A percentile compares a stretch with the other conserved stretches of the same genome.
Evolutionary conservation across 2,329 filamentous ascomycete genomes (phyloP).

Genomic region (Nemania sp.): DNA sequence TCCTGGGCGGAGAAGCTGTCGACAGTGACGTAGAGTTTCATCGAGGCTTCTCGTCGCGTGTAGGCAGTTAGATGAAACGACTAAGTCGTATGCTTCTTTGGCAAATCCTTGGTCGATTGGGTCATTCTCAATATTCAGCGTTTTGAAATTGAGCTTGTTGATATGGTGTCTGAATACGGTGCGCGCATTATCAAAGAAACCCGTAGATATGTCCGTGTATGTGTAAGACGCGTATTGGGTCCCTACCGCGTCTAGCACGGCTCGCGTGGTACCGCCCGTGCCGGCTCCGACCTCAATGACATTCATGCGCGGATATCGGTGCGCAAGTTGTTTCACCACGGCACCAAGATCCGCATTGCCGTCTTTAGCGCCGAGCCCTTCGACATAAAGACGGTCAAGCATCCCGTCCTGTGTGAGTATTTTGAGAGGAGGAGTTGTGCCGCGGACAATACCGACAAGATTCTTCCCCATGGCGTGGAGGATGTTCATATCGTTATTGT

Average conservation of each 20-base stretch:
- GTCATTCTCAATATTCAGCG: too few species aligned
- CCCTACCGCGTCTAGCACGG: background rate
- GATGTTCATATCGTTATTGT: conserved; percentile 12
- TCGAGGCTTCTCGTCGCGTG: too few species aligned
- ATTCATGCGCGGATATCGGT: conserved; percentile 31
- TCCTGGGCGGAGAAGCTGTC: too few species aligned
- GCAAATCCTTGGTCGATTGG: too few species aligned
- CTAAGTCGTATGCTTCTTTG: too few species aligned
- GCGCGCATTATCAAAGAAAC: conserved; percentile 4
- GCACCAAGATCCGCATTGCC: background rate
- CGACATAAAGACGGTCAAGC: conserved; percentile 32
- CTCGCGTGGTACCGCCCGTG: background rate
- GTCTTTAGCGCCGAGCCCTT: conserved; percentile 10
- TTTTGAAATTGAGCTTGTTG: too few species aligned
- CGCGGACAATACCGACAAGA: background rate
- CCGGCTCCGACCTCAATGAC: conserved; percentile 17
- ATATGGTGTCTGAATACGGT: background rate
- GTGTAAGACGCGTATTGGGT: background rate
- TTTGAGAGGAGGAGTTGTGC: background rate
- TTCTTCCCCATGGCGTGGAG: conserved; percentile 5
- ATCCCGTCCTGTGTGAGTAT: conserved; percentile 15
- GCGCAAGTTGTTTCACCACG: conserved; percentile 17
- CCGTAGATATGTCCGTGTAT: conserved; percentile 14
- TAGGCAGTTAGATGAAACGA: too few species aligned
- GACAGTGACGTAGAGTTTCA: too few species aligned